Evolutionary conservation across 371 early-diverging fungal genomes (phyloP), one percentile per base, ranked within the genome.

Genomic region (Zancudomyces culisetae): DNA sequence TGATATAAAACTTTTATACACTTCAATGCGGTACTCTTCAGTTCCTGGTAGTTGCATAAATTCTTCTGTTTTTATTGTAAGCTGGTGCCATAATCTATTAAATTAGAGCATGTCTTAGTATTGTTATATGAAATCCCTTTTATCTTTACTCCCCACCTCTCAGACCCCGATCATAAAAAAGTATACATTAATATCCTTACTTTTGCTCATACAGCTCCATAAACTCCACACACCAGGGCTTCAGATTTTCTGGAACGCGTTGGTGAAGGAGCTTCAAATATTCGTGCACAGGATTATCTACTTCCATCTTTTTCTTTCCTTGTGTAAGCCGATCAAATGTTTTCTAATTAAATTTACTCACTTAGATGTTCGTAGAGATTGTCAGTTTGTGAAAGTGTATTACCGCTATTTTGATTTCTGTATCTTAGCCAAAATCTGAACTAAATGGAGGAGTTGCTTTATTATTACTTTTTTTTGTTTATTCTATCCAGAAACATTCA

Each of bases 51-150:
- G 35, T 49, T 79, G 72, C 52, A 86, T 75, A 60, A 93, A 89
- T 30, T 75, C 74, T 53, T 86, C 72, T 2, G 91, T 69, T 30
- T 68, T 64, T 45, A 79, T 52, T 22, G 96, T 95, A 55, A 97
- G 74, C 63, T 97, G 98, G 68, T 97, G 98, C 95, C 95, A 97
- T 46, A 96, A 73, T 65, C 94, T 92, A 58, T 29, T 45, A 8
- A 2, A 52, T 0, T 8, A 22, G 27, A n/a, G n/a, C n/a, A n/a
- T n/a, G n/a, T n/a, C n/a, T n/a, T n/a, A n/a, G n/a, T n/a, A n/a
- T n/a, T n/a, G n/a, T n/a, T n/a, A n/a, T n/a, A n/a, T n/a, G n/a
- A 6, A 35, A 15, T 35, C 15, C 35, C 6, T 35, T 35, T 35
- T 35, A 35, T 35, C 15, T 35, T 35, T 15, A 35, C 10, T 35